Base-by-base conservation (phyloP, 1,139 yeast genomes). In the Geotrichum carabidarum region DNA sequence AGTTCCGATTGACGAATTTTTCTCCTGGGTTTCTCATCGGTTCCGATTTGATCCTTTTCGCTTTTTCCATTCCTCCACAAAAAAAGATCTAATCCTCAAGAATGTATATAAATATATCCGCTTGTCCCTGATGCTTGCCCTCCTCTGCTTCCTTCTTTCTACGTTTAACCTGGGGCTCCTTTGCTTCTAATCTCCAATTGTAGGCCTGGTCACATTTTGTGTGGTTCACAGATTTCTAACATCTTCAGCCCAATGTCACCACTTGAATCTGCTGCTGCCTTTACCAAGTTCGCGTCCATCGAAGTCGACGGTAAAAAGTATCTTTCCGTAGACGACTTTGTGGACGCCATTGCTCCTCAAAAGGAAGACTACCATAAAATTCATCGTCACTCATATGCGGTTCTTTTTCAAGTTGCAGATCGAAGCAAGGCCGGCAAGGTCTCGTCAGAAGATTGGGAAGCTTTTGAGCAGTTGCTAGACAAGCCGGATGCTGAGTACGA, bases 401-500 rank as follows among this genome's bases (percentile, higher is more conserved):
- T 74, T 38, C 67, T 74, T 49, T 74, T 74, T 59, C 65, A 66
- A 44, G 74, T 74, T 6, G 78, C 78, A 4, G 78, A 74, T 60
- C 67, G 71, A 44, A 48, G 61, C 17, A 56, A 59, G 27, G 44
- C 51, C 8, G 76, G 75, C 41, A 56, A 58, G 30, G 70, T 72
- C 37, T 63, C 71, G 17, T 58, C 72, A 69, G 62, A 65, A 54
- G 77, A 74, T 62, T 73, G 77, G 77, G 57, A 58, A 47, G 69
- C 70, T 43, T 74, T 73, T 57, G 75, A 73, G 58, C 63, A 66
- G 55, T 60, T 71, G 57, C 67, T 71, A 57, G 71, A 67, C 58
- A 68, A 69, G 46, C 78, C 79, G 42, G 78, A 77, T 38, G 80
- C 80, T 43, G 80, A 72, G 60, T 73, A 68, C 59, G 78, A 75